Evolutionary conservation across 2,329 filamentous ascomycete genomes (phyloP).

Genomic region (Orbilia oligospora): DNA sequence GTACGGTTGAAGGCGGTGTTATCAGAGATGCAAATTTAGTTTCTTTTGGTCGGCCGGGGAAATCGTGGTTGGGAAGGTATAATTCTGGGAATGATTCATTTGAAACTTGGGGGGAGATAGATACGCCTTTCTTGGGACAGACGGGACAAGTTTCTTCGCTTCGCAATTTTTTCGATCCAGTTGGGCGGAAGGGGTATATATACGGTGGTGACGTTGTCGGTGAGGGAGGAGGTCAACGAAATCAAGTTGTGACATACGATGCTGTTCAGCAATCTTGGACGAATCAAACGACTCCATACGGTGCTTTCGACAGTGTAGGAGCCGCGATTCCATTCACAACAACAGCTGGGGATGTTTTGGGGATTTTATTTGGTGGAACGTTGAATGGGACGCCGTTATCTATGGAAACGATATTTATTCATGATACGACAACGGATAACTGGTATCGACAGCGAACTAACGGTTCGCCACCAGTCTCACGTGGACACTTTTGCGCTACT

Average conservation of each 20-base stretch:
- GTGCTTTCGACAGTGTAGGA: slow-evolving; percentile 33
- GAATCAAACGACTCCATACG: slow-evolving; percentile 27
- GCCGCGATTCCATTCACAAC: slow-evolving; percentile 31
- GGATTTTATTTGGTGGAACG: slow-evolving; percentile 31
- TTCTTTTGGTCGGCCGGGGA: slow-evolving; percentile 28
- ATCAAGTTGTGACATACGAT: slow-evolving; percentile 44
- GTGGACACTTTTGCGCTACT: slow-evolving; percentile 41
- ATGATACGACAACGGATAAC: slow-evolving; percentile 22
- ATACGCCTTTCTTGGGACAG: slow-evolving; percentile 41
- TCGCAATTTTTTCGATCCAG: slow-evolving; percentile 25
- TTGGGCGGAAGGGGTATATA: slow-evolving; percentile 37
- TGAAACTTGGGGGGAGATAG: slow-evolving; percentile 27
- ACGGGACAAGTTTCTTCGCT: slow-evolving; percentile 22
- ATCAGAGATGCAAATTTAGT: slow-evolving; percentile 29
- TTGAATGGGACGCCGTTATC: slow-evolving; percentile 44
- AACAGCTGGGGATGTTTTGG: slow-evolving; percentile 10
- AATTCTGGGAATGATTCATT: slow-evolving; percentile 15
- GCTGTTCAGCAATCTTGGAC: slow-evolving; percentile 19
- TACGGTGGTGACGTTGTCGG: slow-evolving; percentile 32
- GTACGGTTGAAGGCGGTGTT: slow-evolving; percentile 36
- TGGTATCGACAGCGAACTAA: slow-evolving; percentile 42
- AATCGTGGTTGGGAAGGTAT: slow-evolving; percentile 36
- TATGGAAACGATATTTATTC: slow-evolving; percentile 48
- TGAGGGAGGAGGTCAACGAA: neutral
- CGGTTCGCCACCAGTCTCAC: slow-evolving; percentile 9